Base-by-base conservation (phyloP, 768 basidiomycete species). In the Tricholomella constricta region DNA sequence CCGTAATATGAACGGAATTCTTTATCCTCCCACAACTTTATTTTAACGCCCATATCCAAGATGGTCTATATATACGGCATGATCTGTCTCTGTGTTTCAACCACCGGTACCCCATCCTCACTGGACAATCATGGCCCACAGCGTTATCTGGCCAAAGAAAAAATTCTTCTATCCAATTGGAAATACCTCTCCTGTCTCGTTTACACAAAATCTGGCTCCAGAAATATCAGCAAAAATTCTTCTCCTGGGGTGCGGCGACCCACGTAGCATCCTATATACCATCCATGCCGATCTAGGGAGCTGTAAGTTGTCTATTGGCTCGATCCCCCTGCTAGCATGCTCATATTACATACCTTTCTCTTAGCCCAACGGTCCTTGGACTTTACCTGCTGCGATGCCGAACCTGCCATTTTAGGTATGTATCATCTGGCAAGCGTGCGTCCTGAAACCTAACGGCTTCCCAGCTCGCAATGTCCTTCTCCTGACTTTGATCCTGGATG, bases 101-200 rank as follows among this genome's bases (percentile, higher is more conserved):
- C 10, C 3, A n/a, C n/a, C n/a, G n/a, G n/a, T n/a, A 4, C 7
- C 41, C 41, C 23, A 2, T 2, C 41, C 15, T 25, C 11, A 42
- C 3, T n/a, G 23, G 40, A 25, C 26, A n/a, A 15, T 8, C 31
- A 79, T 83, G 80, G 65, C 77, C 3, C 74, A 78, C 43, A 72
- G 76, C 3, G 53, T 79, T 3, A 54, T 67, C 17, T 79, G 74
- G 72, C 76, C 73, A 2, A 72, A 67, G 11, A 75, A 71, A 56
- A 64, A 63, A 2, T 80, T 74, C 52, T 85, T 83, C 68, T 85
- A 84, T 63, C 77, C 83, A 2, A 68, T 83, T 14, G 84, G 85
- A 27, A 84, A 84, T 59, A 84, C 84, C 0, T 72, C 81, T 4
- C 77, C 85, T 4, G 65, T 78, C 4, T 77, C 69, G 41, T 66